phyloP scores from a whole-genome alignment of 2,329 filamentous ascomycete species.

The Beauveria sp. region DNA sequence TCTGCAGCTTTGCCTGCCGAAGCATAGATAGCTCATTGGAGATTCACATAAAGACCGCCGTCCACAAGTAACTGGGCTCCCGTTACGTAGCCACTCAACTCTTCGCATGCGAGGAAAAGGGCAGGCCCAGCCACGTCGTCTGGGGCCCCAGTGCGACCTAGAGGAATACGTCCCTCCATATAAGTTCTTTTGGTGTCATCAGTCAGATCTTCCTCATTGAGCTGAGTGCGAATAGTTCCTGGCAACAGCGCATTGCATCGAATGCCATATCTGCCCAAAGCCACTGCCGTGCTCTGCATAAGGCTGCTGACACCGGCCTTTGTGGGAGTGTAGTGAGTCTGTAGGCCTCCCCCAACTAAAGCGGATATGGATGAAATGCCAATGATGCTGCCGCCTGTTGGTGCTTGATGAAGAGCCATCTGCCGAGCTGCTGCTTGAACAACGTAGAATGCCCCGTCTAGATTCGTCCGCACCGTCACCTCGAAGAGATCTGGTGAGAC shows the following conservation, averaged over 20 bases:
- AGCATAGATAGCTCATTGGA: conserved; percentile 48
- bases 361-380: conserved; percentile 66
- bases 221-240: conserved; percentile 73
- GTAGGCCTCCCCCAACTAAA: conserved; percentile 67
- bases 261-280: conserved; percentile 67
- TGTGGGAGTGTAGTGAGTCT: conserved; percentile 83
- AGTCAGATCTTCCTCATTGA: conserved; percentile 76
- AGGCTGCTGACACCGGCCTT: conserved; percentile 75
- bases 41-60: conserved; percentile 81
- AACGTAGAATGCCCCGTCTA: conserved; percentile 81
- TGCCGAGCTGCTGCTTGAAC: conserved; percentile 78
- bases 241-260: conserved; percentile 78
- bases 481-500: conserved; percentile 63
- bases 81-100: conserved; percentile 73
- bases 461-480: conserved; percentile 69
- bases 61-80: conserved; percentile 81
- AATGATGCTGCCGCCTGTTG: conserved; percentile 71
- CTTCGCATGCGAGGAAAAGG: conserved; percentile 73
- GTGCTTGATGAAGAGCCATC: conserved; percentile 58
- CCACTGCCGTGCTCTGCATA: conserved; percentile 77
- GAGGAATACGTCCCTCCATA: conserved; percentile 74
- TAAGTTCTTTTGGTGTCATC: conserved; percentile 64
- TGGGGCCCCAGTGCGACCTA: conserved; percentile 65
- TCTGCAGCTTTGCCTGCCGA: neutral
- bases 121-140: conserved; percentile 75